Conservation (phyloP, 139 green algal genomes). For the Chlamydomonas asymmetrica region DNA sequence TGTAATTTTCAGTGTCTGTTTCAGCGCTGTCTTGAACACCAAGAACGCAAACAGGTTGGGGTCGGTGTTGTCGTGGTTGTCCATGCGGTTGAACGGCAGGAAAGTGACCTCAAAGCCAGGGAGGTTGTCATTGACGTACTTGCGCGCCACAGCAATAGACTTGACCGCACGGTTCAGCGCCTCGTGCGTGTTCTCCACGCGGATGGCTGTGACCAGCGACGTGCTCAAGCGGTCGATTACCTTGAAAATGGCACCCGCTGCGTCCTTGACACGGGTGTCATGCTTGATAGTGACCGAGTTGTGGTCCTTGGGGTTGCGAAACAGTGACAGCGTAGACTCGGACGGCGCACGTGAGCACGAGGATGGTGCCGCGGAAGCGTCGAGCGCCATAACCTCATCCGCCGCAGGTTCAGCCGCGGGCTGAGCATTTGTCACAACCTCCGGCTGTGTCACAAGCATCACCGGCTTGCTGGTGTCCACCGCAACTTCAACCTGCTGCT, state of each 20-base stretch:
- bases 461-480: no score
- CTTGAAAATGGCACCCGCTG: constrained; percentile 40
- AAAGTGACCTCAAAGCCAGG: constrained; percentile 26
- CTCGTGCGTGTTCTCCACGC: constrained; percentile 11
- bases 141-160: constrained; percentile 22
- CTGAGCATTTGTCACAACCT: no score
- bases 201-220: constrained; percentile 35
- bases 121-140: constrained; percentile 26
- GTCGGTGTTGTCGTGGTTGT: constrained; percentile 18
- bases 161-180: constrained; percentile 27
- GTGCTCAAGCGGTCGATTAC: constrained; percentile 29
- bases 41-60: constrained; percentile 42
- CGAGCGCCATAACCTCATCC: no score
- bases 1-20: constrained; percentile 18
- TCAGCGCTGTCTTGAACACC: constrained; percentile 34
- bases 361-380: no score
- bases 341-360: no score
- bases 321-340: no score
- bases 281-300: constrained; percentile 48
- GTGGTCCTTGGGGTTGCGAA: constrained; percentile 31
- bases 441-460: no score
- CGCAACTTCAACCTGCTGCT: no score
- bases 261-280: constrained; percentile 41
- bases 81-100: constrained; percentile 23
- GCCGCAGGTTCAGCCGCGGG: no score